Evolutionary conservation across 305 asterid species (phyloP).

Genomic region (Solanum hybrid): DNA sequence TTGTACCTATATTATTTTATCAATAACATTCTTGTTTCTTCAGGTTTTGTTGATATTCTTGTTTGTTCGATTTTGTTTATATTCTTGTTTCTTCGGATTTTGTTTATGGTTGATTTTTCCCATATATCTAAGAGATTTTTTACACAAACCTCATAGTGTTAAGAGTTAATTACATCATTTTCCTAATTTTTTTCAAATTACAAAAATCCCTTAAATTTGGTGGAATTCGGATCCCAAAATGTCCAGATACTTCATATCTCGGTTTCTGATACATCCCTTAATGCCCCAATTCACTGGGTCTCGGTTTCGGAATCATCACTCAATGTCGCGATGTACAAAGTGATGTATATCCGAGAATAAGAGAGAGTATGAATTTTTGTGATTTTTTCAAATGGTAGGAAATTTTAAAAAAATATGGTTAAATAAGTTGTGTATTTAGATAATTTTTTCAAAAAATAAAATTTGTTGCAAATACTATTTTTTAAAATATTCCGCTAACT

Average conservation of each 20-base stretch:
- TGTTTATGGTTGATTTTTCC: neutral
- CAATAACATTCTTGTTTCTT: neutral
- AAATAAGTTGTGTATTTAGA: neutral
- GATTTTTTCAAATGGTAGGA: neutral
- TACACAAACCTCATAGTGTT: neutral
- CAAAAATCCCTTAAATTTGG: too few relatives aligned
- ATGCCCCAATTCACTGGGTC: too few relatives aligned
- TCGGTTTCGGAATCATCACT: neutral
- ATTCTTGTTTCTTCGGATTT: neutral
- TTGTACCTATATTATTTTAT: neutral
- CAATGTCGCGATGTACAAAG: neutral
- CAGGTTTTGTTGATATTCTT: neutral
- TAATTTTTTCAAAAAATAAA: too few relatives aligned
- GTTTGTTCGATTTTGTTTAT: neutral
- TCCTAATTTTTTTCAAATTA: too few relatives aligned
- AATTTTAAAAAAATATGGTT: neutral
- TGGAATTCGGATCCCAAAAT: neutral
- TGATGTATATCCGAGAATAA: neutral
- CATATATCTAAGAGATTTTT: neutral
- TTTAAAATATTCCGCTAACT: neutral
- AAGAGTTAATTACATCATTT: too few relatives aligned
- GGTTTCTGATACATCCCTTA: neutral
- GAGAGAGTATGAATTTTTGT: too few relatives aligned
- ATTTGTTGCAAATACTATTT: too few relatives aligned
- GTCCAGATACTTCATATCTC: too few relatives aligned